These are phyloP conservation scores for Diplodia intermedia DNA, from an alignment of 2,329 filamentous ascomycete genomes.

Conservation along the genomic window DNA sequence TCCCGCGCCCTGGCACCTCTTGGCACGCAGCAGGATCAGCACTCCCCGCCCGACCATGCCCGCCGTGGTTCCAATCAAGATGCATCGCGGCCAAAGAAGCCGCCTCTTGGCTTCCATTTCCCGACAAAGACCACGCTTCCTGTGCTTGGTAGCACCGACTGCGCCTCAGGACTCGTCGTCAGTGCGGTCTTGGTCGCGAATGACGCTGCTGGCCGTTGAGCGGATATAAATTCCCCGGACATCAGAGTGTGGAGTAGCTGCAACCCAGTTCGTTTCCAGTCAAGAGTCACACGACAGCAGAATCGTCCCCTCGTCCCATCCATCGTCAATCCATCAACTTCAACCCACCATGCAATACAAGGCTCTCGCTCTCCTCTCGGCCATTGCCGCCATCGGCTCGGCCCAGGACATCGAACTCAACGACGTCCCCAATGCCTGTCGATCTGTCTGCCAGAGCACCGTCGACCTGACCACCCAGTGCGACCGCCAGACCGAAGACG, in stretches of 20 bases:
- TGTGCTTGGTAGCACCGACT: slow-evolving; percentile 16
- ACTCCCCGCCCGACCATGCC: background rate
- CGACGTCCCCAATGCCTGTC: slow-evolving; percentile 43
- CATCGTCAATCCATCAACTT: background rate
- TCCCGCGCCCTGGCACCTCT: slow-evolving; percentile 24
- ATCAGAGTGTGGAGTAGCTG: slow-evolving; percentile 4
- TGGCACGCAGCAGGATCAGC: slow-evolving; percentile 14
- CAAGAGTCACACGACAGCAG: background rate
- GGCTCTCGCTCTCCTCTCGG: slow-evolving; percentile 12
- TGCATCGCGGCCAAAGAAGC: background rate
- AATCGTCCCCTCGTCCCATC: background rate
- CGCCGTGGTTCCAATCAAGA: slow-evolving; percentile 28
- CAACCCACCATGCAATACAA: slow-evolving; percentile 20
- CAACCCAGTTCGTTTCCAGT: background rate
- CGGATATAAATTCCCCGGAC: slow-evolving; percentile 8
- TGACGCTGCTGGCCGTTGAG: slow-evolving; percentile 3
- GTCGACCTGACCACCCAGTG: slow-evolving; percentile 39
- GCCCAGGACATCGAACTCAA: slow-evolving; percentile 40
- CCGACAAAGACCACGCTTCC: slow-evolving; percentile 5
- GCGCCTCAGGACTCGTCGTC: slow-evolving; percentile 29
- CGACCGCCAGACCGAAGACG: slow-evolving; percentile 38
- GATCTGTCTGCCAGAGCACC: slow-evolving; percentile 40
- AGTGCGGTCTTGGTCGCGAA: slow-evolving; percentile 19
- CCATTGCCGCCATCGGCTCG: slow-evolving; percentile 4
- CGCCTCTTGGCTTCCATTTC: slow-evolving; percentile 16